phyloP scores from a whole-genome alignment of 805 yeast species.

The Starmerella scarabaei region DNA sequence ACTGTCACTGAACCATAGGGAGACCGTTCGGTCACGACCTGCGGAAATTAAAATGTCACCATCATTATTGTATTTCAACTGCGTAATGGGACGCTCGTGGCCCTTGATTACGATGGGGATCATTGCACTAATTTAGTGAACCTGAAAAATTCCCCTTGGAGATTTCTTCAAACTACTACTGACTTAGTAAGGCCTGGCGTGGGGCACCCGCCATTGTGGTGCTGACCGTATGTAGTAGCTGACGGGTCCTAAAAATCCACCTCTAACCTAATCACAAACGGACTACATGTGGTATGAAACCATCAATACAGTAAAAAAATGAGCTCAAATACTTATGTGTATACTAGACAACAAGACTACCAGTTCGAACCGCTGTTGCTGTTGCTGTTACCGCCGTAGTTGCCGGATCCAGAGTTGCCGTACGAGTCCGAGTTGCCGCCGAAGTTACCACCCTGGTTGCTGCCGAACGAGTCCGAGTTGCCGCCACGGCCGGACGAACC shows the following conservation, averaged over 20 bases:
- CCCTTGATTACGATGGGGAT: slow-evolving; percentile 44
- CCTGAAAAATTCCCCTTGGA: slow-evolving; percentile 1
- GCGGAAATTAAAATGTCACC: slow-evolving; percentile 89
- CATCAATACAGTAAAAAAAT: too few relatives aligned
- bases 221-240: too few relatives aligned
- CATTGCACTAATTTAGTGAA: slow-evolving; percentile 13
- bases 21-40: slow-evolving; percentile 73
- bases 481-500: slow-evolving; percentile 17
- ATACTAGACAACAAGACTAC: too few relatives aligned
- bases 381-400: background rate
- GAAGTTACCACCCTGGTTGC: slow-evolving; percentile 15
- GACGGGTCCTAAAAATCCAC: too few relatives aligned
- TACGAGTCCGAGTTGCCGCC: slow-evolving; percentile 29
- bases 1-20: slow-evolving; percentile 86
- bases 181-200: too few relatives aligned
- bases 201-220: too few relatives aligned
- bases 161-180: too few relatives aligned
- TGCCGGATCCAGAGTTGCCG: slow-evolving; percentile 10
- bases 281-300: too few relatives aligned
- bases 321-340: too few relatives aligned
- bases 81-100: slow-evolving; percentile 95
- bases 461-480: slow-evolving; percentile 9
- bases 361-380: background rate
- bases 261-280: too few relatives aligned
- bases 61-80: slow-evolving; percentile 86